A percentile compares a stretch with the other conserved stretches of the same genome.
Conservation (phyloP, 495 filamentous ascomycete species). For the Gamarada debralockiae region DNA sequence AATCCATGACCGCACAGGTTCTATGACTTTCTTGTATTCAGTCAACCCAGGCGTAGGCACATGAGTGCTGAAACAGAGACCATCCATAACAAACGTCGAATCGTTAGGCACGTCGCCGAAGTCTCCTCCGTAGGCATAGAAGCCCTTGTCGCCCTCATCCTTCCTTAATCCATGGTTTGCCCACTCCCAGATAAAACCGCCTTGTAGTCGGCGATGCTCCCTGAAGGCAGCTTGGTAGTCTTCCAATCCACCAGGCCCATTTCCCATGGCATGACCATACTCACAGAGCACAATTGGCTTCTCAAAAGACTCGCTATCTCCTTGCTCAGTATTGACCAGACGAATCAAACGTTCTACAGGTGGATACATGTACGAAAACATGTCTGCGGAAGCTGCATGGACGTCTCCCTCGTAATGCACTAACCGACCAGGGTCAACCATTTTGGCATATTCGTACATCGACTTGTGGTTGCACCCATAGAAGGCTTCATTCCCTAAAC, state of each 20-base stretch:
- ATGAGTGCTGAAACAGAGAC: conserved; percentile 43
- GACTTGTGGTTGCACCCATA: conserved; percentile 59
- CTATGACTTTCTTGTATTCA: conserved; percentile 59
- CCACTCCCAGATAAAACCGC: conserved; percentile 74
- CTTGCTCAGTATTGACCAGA: background rate
- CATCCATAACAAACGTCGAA: conserved; percentile 63
- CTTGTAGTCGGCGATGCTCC: conserved; percentile 54
- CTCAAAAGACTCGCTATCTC: conserved; percentile 37
- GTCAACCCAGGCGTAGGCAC: conserved; percentile 55
- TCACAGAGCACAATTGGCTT: conserved; percentile 64
- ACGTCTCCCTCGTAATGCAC: conserved; percentile 66
- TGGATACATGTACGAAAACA: conserved; percentile 65
- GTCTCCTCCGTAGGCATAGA: conserved; percentile 65
- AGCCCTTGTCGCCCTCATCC: conserved; percentile 45
- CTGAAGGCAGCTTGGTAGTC: conserved; percentile 62
- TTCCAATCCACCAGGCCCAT: conserved; percentile 61
- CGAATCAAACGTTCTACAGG: conserved; percentile 35
- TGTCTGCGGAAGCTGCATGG: conserved; percentile 54
- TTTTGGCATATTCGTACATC: conserved; percentile 60
- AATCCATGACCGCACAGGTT: conserved; percentile 43
- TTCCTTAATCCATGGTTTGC: conserved; percentile 62
- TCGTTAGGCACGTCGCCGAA: conserved; percentile 65
- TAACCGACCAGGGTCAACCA: conserved; percentile 49
- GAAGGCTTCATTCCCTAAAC: conserved; percentile 65
- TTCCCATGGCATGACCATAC: conserved; percentile 70